Base-by-base conservation (phyloP, 176 grass and related monocot genomes). In the Neostapfia colusana region DNA sequence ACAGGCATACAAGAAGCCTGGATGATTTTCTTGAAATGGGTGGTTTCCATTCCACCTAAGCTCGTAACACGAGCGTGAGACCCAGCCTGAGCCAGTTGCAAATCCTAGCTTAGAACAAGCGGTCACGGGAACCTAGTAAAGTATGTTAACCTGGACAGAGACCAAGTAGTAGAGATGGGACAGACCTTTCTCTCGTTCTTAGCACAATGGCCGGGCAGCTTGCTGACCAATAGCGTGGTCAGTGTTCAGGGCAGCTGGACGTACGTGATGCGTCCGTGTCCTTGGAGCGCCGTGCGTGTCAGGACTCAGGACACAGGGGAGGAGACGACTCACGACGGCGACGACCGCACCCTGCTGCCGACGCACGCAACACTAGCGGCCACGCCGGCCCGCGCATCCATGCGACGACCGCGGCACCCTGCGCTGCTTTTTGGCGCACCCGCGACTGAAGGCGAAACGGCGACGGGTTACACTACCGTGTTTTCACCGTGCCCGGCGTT, bases 231-330 rank as follows among this genome's bases (percentile, higher is more conserved):
- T 23, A 26, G 21, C 65, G 15, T 43, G 23, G 40, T 9, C 66
- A 44, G 42, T 31, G 24, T 15, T 25, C 66, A 60, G 6, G 14
- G 67, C 41, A 72, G 43, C 67, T 50, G 67, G 78, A 25, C 78
- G n/a, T n/a, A 60, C 12, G 46, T n/a, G 36, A 72, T 6, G 48
- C 75, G 61, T 38, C 31, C 75, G 2, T 21, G 65, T 24, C 64
- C 77, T 16, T 58, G 76, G 64, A 59, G 77, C 59, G 37, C 10
- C 1, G 73, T 53, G 17, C 49, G 49, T 56, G n/a, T 56, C 50
- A 18, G 48, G 46, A 5, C 4, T n/a, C n/a, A n/a, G n/a, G n/a
- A n/a, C n/a, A n/a, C n/a, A n/a, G n/a, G n/a, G n/a, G n/a, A 43
- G 9, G 42, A 43, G 42, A 43, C 10, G 43, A 45, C 43, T 44